Base-by-base conservation (phyloP, 305 asterid species). In the Rubia occidens region DNA sequence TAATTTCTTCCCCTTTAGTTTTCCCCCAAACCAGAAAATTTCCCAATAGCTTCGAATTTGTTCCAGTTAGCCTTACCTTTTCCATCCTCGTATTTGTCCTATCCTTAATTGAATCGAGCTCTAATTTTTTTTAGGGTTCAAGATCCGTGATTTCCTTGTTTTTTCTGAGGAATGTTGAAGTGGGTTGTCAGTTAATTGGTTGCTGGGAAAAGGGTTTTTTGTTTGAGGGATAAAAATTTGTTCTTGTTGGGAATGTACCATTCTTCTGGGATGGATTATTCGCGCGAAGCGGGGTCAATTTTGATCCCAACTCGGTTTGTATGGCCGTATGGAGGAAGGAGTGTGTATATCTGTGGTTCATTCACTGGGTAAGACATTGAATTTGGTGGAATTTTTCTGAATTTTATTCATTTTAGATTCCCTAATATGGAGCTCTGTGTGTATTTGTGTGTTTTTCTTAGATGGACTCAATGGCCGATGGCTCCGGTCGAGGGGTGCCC, bases 401-500 rank as follows among this genome's bases (percentile, higher is more conserved):
- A 14, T 26, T 20, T 60, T 40, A 7, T n/a, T 6, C 21, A 20
- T 62, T n/a, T 39, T 15, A 6, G 66, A 35, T 35, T 63, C 21
- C 21, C 11, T 56, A 35, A 56, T 56, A 56, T 56, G 8, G 51
- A 43, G 49, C 45, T 35, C 18, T 14, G 61, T 6, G 47, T 29
- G 0, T n/a, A 11, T 1, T 9, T 40, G 11, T 15, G 3, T 10
- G 7, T 26, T 42, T 32, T 40, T 9, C 29, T 39, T 18, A 94
- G 99, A 91, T 94, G 97, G 97, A 79, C 83, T 49, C 96, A 86
- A 63, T 85, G 89, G 89, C 90, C 96, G 32, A 94, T 94, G 99
- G 80, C 96, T 20, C 97, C 96, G 0, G 89, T 94, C 2, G 99
- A 94, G 85, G 99, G 97, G 61, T 91, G 96, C 82, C 96, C 96